Evolutionary conservation across 441 rosid genomes (phyloP).

Genomic region (Jatropha podagrica): DNA sequence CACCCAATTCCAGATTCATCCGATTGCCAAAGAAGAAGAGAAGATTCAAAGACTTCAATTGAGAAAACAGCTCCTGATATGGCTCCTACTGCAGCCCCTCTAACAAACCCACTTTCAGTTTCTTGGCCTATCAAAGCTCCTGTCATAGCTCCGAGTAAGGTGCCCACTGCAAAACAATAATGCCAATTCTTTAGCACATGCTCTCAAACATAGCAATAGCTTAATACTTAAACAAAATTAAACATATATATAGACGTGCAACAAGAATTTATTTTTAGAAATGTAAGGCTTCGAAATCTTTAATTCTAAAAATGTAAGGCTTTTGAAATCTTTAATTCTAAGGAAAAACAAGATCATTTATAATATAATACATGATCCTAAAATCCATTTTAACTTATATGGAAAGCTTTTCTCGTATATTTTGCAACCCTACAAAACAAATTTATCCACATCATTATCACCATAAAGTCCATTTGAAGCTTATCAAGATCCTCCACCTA

Average conservation of each 20-base stretch:
- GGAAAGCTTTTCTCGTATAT: constrained; percentile 3
- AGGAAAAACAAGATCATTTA: constrained; percentile 1
- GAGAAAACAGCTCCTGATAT: constrained; percentile 99
- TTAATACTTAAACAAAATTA: not conserved
- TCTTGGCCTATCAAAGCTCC: constrained; percentile 99
- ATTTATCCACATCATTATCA: constrained; percentile 6
- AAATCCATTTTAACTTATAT: not conserved
- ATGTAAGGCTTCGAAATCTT: not conserved
- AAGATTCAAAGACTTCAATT: constrained; percentile 92
- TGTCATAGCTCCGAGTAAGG: constrained; percentile 91
- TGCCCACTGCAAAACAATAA: constrained; percentile 60
- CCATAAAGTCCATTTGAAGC: not conserved
- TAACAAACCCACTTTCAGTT: constrained; percentile 93
- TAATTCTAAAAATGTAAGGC: not conserved
- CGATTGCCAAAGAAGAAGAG: constrained; percentile 84
- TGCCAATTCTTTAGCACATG: constrained; percentile 19
- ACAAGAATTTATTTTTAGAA: not conserved
- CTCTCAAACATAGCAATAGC: not conserved
- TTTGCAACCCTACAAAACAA: constrained; percentile 18
- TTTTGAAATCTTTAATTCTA: constrained; percentile 11
- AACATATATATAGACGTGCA: not conserved
- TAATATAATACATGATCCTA: constrained; percentile 8
- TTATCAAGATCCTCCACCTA: not conserved
- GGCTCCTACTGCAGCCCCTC: constrained; percentile 98
- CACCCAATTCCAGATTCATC: constrained; percentile 87